Conservation (phyloP, 2,329 filamentous ascomycete genomes). For the Aspergillus nomiae region DNA sequence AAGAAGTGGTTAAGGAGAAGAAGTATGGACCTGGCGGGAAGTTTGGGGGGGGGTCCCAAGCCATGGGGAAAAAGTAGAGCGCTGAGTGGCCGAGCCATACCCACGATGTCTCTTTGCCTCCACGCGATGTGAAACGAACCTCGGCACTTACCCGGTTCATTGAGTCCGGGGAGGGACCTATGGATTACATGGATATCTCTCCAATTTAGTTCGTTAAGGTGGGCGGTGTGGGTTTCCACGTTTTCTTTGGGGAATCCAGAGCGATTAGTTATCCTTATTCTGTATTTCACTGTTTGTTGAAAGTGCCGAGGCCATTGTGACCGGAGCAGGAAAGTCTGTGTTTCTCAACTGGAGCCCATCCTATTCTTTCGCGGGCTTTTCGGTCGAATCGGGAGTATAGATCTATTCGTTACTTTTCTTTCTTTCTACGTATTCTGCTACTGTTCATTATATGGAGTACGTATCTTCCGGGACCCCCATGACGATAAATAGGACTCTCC, state of each 20-base stretch:
- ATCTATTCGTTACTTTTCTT: not conserved
- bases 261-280: not conserved
- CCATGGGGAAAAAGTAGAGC: not conserved
- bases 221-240: not conserved
- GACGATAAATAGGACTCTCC: not conserved
- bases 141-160: slow-evolving; percentile 14
- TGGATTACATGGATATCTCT: not conserved
- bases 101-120: slow-evolving; percentile 2
- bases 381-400: not conserved
- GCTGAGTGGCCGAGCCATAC: slow-evolving; percentile 4
- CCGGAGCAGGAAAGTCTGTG: too few relatives aligned
- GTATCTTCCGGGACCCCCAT: not conserved
- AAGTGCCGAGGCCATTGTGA: not conserved
- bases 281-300: not conserved
- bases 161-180: not conserved
- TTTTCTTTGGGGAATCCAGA: not conserved
- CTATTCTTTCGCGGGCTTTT: not conserved
- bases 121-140: slow-evolving; percentile 9
- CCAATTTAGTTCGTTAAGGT: not conserved
- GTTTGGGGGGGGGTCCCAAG: not conserved
- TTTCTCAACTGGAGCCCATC: too few relatives aligned
- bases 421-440: too few relatives aligned
- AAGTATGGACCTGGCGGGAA: not conserved
- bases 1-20: not conserved
- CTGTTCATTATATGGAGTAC: not conserved